Conservation (phyloP, 306 rosid genomes). For the Pyrus pyrifolia region DNA sequence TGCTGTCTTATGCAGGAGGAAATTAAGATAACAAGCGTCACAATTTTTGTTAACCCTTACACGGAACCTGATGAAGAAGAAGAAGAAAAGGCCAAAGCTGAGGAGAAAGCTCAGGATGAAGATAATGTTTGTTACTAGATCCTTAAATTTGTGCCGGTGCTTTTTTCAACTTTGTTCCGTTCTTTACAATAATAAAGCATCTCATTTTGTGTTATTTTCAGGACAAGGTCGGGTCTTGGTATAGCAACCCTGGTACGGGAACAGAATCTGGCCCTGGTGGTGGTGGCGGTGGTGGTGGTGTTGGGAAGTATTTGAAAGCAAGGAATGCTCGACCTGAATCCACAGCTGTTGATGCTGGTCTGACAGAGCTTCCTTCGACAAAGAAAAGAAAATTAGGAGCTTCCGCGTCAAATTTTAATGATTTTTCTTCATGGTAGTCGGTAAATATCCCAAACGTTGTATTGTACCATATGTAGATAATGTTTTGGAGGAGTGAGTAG, state of each 20-base stretch:
- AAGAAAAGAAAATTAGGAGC: constrained; percentile 65
- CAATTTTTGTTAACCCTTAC: constrained; percentile 81
- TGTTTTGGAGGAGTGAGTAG: neutral
- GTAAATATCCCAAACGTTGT: constrained; percentile 19
- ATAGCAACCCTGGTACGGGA: constrained; percentile 79
- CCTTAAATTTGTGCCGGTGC: constrained; percentile 5
- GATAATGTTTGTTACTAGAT: constrained; percentile 54
- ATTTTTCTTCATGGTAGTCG: constrained; percentile 72
- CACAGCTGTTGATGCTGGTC: constrained; percentile 27
- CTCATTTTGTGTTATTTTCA: constrained; percentile 25
- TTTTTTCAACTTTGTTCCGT: constrained; percentile 1
- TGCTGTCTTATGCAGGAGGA: constrained; percentile 62
- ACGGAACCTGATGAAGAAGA: constrained; percentile 92
- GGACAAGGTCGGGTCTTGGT: constrained; percentile 91
- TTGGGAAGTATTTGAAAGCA: constrained; percentile 85
- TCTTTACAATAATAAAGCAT: neutral
- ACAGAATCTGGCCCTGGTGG: constrained; percentile 36
- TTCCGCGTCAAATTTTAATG: constrained; percentile 33
- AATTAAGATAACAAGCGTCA: constrained; percentile 72
- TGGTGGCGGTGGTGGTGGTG: constrained; percentile 34
- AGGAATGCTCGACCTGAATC: constrained; percentile 45
- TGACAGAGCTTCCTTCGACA: constrained; percentile 27
- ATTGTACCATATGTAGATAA: constrained; percentile 1
- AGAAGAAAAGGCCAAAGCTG: constrained; percentile 38
- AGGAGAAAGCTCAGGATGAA: constrained; percentile 66